These are phyloP conservation scores for Letharia lupina DNA, from an alignment of 495 filamentous ascomycete species.

Conservation along the genomic window DNA sequence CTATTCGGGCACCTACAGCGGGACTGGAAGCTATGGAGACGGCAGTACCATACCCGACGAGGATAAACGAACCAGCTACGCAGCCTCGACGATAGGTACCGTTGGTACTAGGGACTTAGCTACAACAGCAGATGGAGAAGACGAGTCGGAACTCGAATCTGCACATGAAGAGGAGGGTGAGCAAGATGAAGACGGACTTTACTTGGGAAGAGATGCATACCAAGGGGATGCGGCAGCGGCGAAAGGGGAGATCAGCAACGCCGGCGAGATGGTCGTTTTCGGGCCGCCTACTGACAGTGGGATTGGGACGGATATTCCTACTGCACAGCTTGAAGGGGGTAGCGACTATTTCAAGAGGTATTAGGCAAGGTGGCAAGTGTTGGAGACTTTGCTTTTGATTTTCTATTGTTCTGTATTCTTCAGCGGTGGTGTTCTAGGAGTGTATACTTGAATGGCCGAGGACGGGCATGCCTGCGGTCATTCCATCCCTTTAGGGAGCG, in stretches of 20 bases:
- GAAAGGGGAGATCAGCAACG: conserved; percentile 20
- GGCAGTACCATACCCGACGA: conserved; percentile 42
- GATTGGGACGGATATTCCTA: conserved; percentile 38
- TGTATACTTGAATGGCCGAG: neutral
- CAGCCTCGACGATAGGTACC: conserved; percentile 35
- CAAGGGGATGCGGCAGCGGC: conserved; percentile 11
- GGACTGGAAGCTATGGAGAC: conserved; percentile 42
- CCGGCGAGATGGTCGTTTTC: conserved; percentile 32
- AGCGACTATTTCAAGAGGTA: conserved; percentile 27
- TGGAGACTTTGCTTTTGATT: neutral
- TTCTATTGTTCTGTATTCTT: conserved; percentile 13
- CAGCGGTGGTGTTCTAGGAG: conserved; percentile 23
- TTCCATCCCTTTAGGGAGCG: neutral
- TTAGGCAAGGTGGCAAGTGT: neutral
- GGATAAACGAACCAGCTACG: conserved; percentile 44
- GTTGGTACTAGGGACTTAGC: conserved; percentile 26
- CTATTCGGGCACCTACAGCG: conserved; percentile 41
- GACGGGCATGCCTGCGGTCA: neutral
- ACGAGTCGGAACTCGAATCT: conserved; percentile 17
- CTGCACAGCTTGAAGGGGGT: conserved; percentile 27
- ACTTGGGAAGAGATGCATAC: conserved; percentile 11
- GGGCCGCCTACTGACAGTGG: conserved; percentile 39
- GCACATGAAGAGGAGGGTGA: conserved; percentile 31
- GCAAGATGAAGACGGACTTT: conserved; percentile 22
- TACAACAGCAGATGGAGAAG: conserved; percentile 26